Percentiles rank a stretch among this genome's conserved stretches.
phyloP scores from a whole-genome alignment of 306 rosid species.

The Cicer chorassanicum region DNA sequence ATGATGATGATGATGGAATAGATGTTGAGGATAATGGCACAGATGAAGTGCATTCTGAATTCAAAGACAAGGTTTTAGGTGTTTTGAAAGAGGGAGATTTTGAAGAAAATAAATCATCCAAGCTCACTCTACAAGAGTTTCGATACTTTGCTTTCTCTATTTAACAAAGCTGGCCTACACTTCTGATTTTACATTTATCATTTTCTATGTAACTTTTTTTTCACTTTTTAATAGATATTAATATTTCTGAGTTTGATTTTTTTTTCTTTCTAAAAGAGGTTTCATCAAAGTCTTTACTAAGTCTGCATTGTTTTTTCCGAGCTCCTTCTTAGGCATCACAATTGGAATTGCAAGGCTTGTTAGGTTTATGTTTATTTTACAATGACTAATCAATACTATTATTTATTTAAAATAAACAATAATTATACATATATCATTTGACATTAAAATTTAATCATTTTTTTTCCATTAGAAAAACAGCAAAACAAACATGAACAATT shows the following conservation, averaged over 20 bases:
- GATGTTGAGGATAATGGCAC: constrained; percentile 63
- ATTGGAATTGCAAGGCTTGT: too few relatives aligned
- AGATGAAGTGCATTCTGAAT: constrained; percentile 71
- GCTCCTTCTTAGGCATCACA: too few relatives aligned
- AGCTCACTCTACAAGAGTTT: constrained; percentile 78
- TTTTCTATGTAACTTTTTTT: background rate
- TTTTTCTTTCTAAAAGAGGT: too few relatives aligned
- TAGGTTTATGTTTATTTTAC: too few relatives aligned
- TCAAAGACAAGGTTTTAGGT: constrained; percentile 70
- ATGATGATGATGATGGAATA: constrained; percentile 70
- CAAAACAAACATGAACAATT: background rate
- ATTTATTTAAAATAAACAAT: too few relatives aligned
- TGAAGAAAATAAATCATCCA: constrained; percentile 87
- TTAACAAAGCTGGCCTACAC: constrained; percentile 82
- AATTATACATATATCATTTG: too few relatives aligned
- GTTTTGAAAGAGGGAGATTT: constrained; percentile 83
- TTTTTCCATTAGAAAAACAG: background rate
- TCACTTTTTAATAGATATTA: background rate
- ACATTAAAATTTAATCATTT: too few relatives aligned
- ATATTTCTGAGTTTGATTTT: background rate
- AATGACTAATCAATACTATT: too few relatives aligned
- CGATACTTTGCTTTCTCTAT: constrained; percentile 70
- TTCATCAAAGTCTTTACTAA: too few relatives aligned
- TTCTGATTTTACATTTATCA: constrained; percentile 52
- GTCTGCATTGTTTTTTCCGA: too few relatives aligned